A percentile compares a stretch with the other conserved stretches of the same genome.
phyloP scores from a whole-genome alignment of 306 rosid genomes.

The Prunus dulcis region DNA sequence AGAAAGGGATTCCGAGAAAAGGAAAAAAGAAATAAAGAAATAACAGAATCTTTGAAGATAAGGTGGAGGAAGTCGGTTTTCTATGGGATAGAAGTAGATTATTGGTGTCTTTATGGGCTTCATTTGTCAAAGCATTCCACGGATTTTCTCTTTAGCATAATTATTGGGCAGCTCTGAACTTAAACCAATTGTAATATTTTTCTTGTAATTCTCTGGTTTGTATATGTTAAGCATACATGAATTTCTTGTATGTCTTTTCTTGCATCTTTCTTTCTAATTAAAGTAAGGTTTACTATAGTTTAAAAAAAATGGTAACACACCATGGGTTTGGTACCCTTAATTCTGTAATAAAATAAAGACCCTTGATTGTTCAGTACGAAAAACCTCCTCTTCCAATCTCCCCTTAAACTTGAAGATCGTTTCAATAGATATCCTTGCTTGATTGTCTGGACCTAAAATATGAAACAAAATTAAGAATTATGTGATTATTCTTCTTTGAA shows the following conservation, averaged over 20 bases:
- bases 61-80: not conserved
- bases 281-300: not conserved
- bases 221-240: not conserved
- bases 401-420: conserved; percentile 75
- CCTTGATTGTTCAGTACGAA: conserved; percentile 84
- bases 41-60: not conserved
- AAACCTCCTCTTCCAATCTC: conserved; percentile 96
- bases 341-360: conserved; percentile 67
- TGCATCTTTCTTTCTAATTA: not conserved
- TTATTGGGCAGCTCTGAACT: not conserved
- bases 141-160: not conserved
- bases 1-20: not conserved
- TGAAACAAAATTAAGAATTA: not conserved
- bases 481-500: not conserved
- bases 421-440: conserved; percentile 92
- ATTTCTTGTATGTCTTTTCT: not conserved
- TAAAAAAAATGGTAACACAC: conserved; percentile 43
- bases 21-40: not conserved
- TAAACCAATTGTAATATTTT: not conserved
- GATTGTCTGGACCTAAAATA: conserved; percentile 60
- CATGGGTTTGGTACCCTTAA: conserved; percentile 65
- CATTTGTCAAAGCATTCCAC: not conserved
- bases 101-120: not conserved
- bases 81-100: not conserved
- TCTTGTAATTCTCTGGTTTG: not conserved